Conservation (phyloP, 1,284 basidiomycete species). For the Tilletia caries region DNA sequence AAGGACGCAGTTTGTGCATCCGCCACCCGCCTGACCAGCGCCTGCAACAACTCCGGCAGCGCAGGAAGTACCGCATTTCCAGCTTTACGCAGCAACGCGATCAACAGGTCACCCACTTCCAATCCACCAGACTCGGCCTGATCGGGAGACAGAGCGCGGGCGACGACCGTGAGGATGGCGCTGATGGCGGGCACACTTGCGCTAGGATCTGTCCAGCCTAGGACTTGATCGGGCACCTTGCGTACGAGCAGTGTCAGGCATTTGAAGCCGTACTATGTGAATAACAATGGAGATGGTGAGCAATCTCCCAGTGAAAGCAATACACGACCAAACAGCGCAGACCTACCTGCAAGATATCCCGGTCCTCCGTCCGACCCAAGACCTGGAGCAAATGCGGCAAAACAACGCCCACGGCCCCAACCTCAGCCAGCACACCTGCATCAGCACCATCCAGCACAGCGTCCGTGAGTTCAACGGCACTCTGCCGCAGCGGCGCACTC, state of each 20-base stretch:
- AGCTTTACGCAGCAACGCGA: conserved; percentile 78
- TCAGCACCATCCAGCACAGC: conserved; percentile 19
- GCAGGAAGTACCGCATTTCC: conserved; percentile 75
- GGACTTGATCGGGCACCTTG: conserved; percentile 66
- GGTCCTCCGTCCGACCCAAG: background rate
- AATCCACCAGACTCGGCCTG: conserved; percentile 69
- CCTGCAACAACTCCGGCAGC: conserved; percentile 77
- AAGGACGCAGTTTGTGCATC: conserved; percentile 83
- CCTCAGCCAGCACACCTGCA: background rate
- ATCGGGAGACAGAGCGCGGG: conserved; percentile 36
- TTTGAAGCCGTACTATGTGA: conserved; percentile 69
- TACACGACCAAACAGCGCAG: background rate
- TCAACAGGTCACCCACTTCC: conserved; percentile 87
- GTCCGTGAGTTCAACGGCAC: conserved; percentile 19
- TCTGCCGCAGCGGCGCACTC: conserved; percentile 48
- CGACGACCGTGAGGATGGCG: conserved; percentile 36
- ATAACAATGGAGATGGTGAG: conserved; percentile 31
- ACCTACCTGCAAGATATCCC: conserved; percentile 10
- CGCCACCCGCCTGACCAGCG: conserved; percentile 74
- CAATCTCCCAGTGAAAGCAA: conserved; percentile 59
- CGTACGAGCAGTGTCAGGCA: conserved; percentile 79
- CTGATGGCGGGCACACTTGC: conserved; percentile 72
- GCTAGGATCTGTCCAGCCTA: conserved; percentile 65
- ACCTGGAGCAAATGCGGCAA: background rate
- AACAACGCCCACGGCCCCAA: background rate